Percentiles rank a stretch among this genome's conserved stretches.
phyloP scores from a whole-genome alignment of 1,139 yeast species.

The Taiozyma sp. region DNA sequence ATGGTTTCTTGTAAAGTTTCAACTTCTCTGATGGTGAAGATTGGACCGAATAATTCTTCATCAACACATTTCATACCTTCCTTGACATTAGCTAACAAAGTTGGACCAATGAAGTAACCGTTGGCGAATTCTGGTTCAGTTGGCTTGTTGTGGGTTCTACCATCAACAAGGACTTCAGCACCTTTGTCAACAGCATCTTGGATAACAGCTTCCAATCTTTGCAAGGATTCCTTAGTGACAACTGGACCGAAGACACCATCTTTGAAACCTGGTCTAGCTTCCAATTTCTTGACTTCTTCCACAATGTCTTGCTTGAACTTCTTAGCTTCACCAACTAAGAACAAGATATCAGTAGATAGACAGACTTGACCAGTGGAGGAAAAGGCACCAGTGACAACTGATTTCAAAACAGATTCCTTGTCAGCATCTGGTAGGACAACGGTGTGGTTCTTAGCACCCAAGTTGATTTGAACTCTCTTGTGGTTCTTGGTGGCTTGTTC shows the following conservation, averaged over 20 bases:
- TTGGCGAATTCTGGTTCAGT: slow-evolving; percentile 18
- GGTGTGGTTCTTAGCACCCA: slow-evolving; percentile 29
- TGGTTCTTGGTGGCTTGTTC: slow-evolving; percentile 23
- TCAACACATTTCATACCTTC: slow-evolving; percentile 28
- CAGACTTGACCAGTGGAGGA: slow-evolving; percentile 27
- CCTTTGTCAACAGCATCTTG: slow-evolving; percentile 33
- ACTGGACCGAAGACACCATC: slow-evolving; percentile 27
- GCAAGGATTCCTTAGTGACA: slow-evolving; percentile 23
- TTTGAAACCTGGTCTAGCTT: slow-evolving; percentile 25
- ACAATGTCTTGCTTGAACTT: slow-evolving; percentile 24
- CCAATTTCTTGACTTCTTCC: slow-evolving; percentile 18
- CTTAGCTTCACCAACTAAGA: slow-evolving; percentile 26
- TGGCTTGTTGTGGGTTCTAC: slow-evolving; percentile 23
- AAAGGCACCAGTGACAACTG: slow-evolving; percentile 26
- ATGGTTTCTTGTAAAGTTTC: slow-evolving; percentile 23
- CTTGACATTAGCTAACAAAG: slow-evolving; percentile 19
- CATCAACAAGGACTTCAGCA: slow-evolving; percentile 25
- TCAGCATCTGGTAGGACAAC: slow-evolving; percentile 28
- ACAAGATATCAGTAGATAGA: slow-evolving; percentile 24
- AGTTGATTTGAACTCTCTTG: slow-evolving; percentile 26
- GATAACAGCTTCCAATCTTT: slow-evolving; percentile 25
- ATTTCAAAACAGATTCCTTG: slow-evolving; percentile 21
- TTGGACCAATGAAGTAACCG: slow-evolving; percentile 27
- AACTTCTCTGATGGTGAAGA: slow-evolving; percentile 23
- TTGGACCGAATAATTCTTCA: slow-evolving; percentile 27